A percentile compares a stretch with the other conserved stretches of the same genome.
phyloP scores from a whole-genome alignment of 192 early-diverging fungal species.

The Chytriomyces sp. region DNA sequence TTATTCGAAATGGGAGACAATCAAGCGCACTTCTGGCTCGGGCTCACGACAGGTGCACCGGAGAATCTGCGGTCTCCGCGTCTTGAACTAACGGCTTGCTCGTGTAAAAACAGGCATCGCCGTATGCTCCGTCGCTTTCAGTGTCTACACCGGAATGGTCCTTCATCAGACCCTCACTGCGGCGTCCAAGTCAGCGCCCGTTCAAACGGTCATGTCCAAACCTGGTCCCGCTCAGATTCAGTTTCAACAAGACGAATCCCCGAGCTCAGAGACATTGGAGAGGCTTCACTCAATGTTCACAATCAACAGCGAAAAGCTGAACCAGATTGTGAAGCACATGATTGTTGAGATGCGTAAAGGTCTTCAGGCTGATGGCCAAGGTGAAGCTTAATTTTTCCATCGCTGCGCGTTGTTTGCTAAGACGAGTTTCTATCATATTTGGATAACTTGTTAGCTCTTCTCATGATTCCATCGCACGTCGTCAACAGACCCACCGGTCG shows the following conservation, averaged over 20 bases:
- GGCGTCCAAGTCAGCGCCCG: constrained; percentile 9
- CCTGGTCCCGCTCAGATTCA: constrained; percentile 27
- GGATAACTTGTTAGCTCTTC: not conserved
- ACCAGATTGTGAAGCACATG: constrained; percentile 38
- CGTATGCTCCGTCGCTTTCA: constrained; percentile 31
- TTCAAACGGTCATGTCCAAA: constrained; percentile 4
- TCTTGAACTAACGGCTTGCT: not conserved
- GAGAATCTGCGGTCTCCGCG: not conserved
- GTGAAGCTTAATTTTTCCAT: not conserved
- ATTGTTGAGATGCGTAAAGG: constrained; percentile 48
- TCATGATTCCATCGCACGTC: constrained; percentile 94
- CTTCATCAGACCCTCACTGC: constrained; percentile 4
- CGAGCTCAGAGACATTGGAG: constrained; percentile 31
- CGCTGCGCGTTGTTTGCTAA: not conserved
- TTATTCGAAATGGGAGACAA: not conserved
- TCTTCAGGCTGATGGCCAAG: constrained; percentile 35
- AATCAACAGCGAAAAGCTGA: constrained; percentile 34
- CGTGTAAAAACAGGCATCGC: constrained; percentile 24
- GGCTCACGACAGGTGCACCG: constrained; percentile 43
- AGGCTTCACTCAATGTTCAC: constrained; percentile 26
- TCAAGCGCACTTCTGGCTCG: constrained; percentile 41
- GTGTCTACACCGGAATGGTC: constrained; percentile 19
- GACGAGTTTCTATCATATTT: no score
- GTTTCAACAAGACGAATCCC: constrained; percentile 32
- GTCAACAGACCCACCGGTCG: constrained; percentile 75